Conservation (phyloP, 2,329 filamentous ascomycete genomes). For the Trichophyton simii region DNA sequence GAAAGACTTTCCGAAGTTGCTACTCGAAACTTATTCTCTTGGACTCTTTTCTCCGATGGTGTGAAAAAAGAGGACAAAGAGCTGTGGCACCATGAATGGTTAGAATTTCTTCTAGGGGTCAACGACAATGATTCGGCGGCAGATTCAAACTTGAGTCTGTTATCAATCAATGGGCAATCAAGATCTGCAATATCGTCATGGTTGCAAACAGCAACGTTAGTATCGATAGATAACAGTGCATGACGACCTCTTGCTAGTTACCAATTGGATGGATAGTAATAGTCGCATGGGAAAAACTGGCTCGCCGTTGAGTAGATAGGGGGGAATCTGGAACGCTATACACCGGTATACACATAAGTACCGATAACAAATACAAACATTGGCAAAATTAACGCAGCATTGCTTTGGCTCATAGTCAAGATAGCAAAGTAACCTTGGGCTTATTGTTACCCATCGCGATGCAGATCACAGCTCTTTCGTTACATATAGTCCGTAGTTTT, state of each 20-base stretch:
- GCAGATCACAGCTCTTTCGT: not conserved
- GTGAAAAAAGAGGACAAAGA: conserved; percentile 6
- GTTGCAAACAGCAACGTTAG: not conserved
- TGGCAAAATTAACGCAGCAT: too few relatives aligned
- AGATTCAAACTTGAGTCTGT: not conserved
- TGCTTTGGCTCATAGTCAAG: too few relatives aligned
- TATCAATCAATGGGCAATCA: not conserved
- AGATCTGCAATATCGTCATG: not conserved
- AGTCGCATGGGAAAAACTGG: too few relatives aligned
- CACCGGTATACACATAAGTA: too few relatives aligned
- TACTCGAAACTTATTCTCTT: conserved; percentile 7
- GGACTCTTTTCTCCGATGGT: conserved; percentile 8
- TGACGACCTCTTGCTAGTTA: too few relatives aligned
- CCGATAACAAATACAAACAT: too few relatives aligned
- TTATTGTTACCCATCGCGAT: not conserved
- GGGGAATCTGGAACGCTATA: too few relatives aligned
- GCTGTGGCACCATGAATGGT: conserved; percentile 9
- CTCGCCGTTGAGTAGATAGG: too few relatives aligned
- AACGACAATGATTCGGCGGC: not conserved
- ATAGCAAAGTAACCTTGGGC: too few relatives aligned
- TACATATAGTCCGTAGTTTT: conserved; percentile 16
- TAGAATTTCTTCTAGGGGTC: conserved; percentile 4
- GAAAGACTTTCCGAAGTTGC: conserved; percentile 9
- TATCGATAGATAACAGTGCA: too few relatives aligned
- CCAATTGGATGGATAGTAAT: too few relatives aligned